Evolutionary conservation across 345 rosid species (phyloP).

Genomic region (Reutealis trisperma): DNA sequence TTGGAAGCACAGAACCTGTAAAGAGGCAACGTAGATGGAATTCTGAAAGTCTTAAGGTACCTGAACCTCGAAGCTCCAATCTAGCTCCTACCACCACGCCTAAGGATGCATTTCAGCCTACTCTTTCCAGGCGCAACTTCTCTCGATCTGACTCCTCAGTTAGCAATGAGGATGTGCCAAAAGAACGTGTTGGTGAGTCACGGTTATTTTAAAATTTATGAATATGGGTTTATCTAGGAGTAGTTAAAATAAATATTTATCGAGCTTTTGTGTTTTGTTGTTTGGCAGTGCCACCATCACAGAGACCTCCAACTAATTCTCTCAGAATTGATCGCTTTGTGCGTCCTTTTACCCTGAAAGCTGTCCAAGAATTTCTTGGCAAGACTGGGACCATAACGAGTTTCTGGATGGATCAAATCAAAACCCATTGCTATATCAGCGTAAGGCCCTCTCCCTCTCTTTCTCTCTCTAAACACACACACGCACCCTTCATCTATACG

Average conservation of each 20-base stretch:
- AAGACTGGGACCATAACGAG: conserved; percentile 72
- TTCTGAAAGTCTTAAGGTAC: conserved; percentile 60
- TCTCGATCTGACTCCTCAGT: conserved; percentile 62
- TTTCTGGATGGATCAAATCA: conserved; percentile 99
- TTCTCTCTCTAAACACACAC: not conserved
- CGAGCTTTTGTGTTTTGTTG: conserved; percentile 10
- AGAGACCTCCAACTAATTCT: conserved; percentile 71
- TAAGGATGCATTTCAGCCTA: conserved; percentile 40
- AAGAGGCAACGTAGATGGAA: conserved; percentile 94
- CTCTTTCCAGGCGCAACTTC: conserved; percentile 57
- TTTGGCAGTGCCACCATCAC: conserved; percentile 82
- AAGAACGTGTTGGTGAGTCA: conserved; percentile 85
- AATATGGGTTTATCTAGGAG: not conserved
- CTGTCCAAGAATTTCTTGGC: conserved; percentile 94
- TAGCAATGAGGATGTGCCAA: conserved; percentile 59
- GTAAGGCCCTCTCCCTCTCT: conserved; percentile 49
- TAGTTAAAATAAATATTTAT: conserved; percentile 10
- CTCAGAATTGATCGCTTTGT: conserved; percentile 86
- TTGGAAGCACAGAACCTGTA: conserved; percentile 58
- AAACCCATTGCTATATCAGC: conserved; percentile 92
- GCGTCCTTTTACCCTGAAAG: conserved; percentile 94
- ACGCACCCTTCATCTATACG: not conserved
- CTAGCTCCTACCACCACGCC: conserved; percentile 59
- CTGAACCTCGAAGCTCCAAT: conserved; percentile 56
- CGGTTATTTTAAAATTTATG: not conserved